These are phyloP conservation scores for Pichia sp. DNA, from an alignment of 1,139 yeast species.

Conservation along the genomic window DNA sequence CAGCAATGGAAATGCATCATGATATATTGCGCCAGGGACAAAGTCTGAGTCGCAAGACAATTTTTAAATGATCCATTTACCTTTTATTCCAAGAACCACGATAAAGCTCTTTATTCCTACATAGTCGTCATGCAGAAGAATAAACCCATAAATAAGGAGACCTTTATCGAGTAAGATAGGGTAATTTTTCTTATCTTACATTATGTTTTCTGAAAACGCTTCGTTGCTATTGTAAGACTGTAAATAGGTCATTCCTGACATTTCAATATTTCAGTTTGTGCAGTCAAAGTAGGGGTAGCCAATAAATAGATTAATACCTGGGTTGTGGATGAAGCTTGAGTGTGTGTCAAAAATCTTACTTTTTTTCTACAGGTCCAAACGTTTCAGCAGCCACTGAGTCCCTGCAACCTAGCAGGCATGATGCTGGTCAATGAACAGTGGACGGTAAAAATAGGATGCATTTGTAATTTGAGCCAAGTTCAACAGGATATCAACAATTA, in stretches of 20 bases:
- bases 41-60: constrained; percentile 53
- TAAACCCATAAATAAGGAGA: constrained; percentile 64
- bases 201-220: constrained; percentile 36
- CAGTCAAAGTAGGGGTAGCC: too few species aligned
- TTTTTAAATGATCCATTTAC: constrained; percentile 37
- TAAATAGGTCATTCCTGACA: constrained; percentile 26
- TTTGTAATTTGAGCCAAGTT: too few species aligned
- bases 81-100: constrained; percentile 25
- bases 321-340: too few species aligned
- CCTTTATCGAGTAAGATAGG: constrained; percentile 58
- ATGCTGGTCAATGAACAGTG: too few species aligned
- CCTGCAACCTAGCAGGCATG: too few species aligned
- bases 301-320: too few species aligned
- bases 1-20: constrained; percentile 13
- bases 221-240: constrained; percentile 30
- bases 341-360: too few species aligned
- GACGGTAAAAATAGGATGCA: too few species aligned
- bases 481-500: too few species aligned
- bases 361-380: too few species aligned
- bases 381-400: too few species aligned
- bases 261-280: too few species aligned
- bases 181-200: constrained; percentile 38
- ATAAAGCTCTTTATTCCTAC: constrained; percentile 21
- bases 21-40: constrained; percentile 47
- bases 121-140: constrained; percentile 46